Evolutionary conservation across 257 asterid genomes (phyloP).

Genomic region (Ehretia macrophylla): DNA sequence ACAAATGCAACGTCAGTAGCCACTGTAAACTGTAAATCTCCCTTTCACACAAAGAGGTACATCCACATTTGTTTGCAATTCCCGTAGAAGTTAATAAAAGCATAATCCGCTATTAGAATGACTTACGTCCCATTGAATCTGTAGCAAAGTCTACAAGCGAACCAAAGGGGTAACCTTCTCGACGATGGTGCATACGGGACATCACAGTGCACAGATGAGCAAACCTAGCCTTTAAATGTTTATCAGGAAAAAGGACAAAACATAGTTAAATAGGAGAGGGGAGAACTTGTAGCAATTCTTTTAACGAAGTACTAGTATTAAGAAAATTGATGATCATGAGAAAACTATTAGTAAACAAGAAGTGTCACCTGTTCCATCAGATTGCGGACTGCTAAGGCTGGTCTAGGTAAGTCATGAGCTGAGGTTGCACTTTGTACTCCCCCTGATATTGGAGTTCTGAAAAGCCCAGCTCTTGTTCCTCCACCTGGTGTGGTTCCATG

Average conservation of each 20-base stretch:
- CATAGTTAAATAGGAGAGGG: constrained; percentile 4
- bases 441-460: constrained; percentile 95
- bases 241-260: constrained; percentile 2
- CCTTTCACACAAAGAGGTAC: too few relatives aligned
- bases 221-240: constrained; percentile 76
- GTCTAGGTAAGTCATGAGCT: constrained; percentile 91
- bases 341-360: not conserved
- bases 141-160: constrained; percentile 96
- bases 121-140: constrained; percentile 78
- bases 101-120: not conserved
- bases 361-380: constrained; percentile 88
- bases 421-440: constrained; percentile 99
- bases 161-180: constrained; percentile 98
- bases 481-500: constrained; percentile 52
- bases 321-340: not conserved
- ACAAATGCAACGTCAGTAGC: too few relatives aligned
- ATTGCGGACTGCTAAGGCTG: constrained; percentile 96
- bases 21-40: too few relatives aligned
- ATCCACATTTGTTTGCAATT: too few relatives aligned
- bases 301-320: not conserved
- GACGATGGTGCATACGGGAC: constrained; percentile 96
- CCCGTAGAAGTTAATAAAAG: not conserved
- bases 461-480: constrained; percentile 92
- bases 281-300: not conserved
- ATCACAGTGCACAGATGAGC: constrained; percentile 95